Evolutionary conservation across 371 early-diverging fungal species (phyloP).

Genomic region (Dichotomocladium elegans): DNA sequence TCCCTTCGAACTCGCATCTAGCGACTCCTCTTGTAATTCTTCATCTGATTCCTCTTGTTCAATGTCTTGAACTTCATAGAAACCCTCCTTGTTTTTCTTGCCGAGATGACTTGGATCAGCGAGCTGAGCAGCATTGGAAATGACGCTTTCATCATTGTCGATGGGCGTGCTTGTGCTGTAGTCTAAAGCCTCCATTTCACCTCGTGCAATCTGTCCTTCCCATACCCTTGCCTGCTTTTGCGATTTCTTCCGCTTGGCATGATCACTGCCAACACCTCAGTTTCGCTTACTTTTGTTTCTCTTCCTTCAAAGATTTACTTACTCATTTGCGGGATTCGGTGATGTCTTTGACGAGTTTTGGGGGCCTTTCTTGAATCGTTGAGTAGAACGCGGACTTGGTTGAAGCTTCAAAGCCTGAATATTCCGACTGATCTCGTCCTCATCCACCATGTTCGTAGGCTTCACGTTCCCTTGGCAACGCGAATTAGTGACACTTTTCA

Average conservation of each 20-base stretch:
- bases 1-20: constrained; percentile 10
- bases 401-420: constrained; percentile 45
- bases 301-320: neutral
- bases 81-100: constrained; percentile 61
- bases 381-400: constrained; percentile 31
- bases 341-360: constrained; percentile 26
- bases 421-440: constrained; percentile 63
- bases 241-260: constrained; percentile 40
- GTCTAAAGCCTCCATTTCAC: constrained; percentile 66
- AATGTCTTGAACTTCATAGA: constrained; percentile 82
- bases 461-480: too few species aligned
- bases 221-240: constrained; percentile 60
- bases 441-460: constrained; percentile 30
- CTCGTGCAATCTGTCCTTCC: constrained; percentile 61
- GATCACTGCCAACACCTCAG: constrained; percentile 5
- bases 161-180: constrained; percentile 49
- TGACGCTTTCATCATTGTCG: constrained; percentile 19
- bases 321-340: constrained; percentile 29
- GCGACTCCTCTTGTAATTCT: constrained; percentile 39
- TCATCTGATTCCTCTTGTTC: constrained; percentile 49
- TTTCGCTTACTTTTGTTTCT: neutral
- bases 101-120: constrained; percentile 60
- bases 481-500: too few species aligned
- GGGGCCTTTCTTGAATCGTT: constrained; percentile 24
- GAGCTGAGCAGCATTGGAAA: constrained; percentile 42